Conservation (phyloP, 495 filamentous ascomycete genomes). For the Talaromyces thailandensis region DNA sequence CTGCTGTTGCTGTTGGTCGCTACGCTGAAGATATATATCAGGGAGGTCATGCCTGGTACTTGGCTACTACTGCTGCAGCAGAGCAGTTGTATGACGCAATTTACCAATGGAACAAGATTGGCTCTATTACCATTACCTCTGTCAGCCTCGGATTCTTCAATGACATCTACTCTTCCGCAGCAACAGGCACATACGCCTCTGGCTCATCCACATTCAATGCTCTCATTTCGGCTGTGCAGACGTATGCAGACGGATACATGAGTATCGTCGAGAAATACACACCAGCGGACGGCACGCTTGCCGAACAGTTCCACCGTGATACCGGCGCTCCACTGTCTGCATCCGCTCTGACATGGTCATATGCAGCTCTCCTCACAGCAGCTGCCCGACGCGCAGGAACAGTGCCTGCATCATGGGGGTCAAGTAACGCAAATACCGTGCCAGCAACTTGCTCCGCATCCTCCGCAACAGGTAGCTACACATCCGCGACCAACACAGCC, state of each 20-base stretch:
- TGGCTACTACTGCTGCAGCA: slow-evolving; percentile 49
- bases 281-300: slow-evolving; percentile 34
- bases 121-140: slow-evolving; percentile 42
- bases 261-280: slow-evolving; percentile 38
- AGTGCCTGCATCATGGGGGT: slow-evolving; percentile 16
- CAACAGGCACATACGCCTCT: slow-evolving; percentile 41
- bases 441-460: slow-evolving; percentile 15
- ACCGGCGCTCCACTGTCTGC: slow-evolving; percentile 42
- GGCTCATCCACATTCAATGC: slow-evolving; percentile 31
- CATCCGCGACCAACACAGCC: slow-evolving; percentile 9
- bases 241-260: slow-evolving; percentile 51
- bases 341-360: slow-evolving; percentile 36
- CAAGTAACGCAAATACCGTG: slow-evolving; percentile 10
- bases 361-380: slow-evolving; percentile 35
- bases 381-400: slow-evolving; percentile 16
- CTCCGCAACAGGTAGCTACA: slow-evolving; percentile 14
- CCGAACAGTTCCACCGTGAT: slow-evolving; percentile 48
- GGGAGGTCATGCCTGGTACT: slow-evolving; percentile 54
- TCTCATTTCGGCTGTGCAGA: slow-evolving; percentile 39
- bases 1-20: slow-evolving; percentile 49
- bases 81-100: slow-evolving; percentile 55
- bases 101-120: slow-evolving; percentile 45
- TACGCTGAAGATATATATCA: slow-evolving; percentile 60
- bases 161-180: slow-evolving; percentile 37
- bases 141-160: slow-evolving; percentile 50